Conservation (phyloP, 768 basidiomycete species). For the Calocybe indica region DNA sequence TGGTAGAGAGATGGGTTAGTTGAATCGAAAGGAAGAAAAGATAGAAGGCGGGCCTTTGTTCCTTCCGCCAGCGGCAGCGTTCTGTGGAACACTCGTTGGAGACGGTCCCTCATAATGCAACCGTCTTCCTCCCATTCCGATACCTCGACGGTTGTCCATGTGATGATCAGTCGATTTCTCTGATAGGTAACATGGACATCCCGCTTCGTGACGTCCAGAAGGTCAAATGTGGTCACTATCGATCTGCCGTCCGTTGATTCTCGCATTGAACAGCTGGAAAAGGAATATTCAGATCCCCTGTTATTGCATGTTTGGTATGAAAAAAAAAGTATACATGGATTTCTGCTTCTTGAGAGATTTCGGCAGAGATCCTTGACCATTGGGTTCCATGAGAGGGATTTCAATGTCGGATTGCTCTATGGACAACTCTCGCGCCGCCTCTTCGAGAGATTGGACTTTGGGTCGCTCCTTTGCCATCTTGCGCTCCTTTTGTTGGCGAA, state of each 20-base stretch:
- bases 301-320: slow-evolving; percentile 10
- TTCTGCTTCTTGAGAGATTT: slow-evolving; percentile 52
- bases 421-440: slow-evolving; percentile 28
- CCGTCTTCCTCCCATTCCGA: slow-evolving; percentile 59
- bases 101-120: slow-evolving; percentile 53
- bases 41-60: slow-evolving; percentile 45
- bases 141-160: slow-evolving; percentile 57
- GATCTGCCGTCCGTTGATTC: slow-evolving; percentile 68
- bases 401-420: slow-evolving; percentile 28
- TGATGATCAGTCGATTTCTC: slow-evolving; percentile 53
- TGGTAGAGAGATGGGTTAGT: slow-evolving; percentile 16
- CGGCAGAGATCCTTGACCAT: slow-evolving; percentile 23
- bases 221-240: slow-evolving; percentile 65
- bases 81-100: slow-evolving; percentile 58
- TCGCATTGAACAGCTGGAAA: slow-evolving; percentile 55
- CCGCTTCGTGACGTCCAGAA: slow-evolving; percentile 64
- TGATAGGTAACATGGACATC: slow-evolving; percentile 75
- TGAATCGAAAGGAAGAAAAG: not conserved
- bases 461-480: slow-evolving; percentile 63
- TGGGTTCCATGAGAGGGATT: slow-evolving; percentile 31
- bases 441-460: slow-evolving; percentile 67
- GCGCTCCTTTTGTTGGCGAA: slow-evolving; percentile 59
- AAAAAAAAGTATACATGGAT: slow-evolving; percentile 46
- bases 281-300: slow-evolving; percentile 10
- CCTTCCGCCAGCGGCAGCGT: slow-evolving; percentile 71